phyloP scores from a whole-genome alignment of 2,329 filamentous ascomycete species.

The Aspergillus vadensis region DNA sequence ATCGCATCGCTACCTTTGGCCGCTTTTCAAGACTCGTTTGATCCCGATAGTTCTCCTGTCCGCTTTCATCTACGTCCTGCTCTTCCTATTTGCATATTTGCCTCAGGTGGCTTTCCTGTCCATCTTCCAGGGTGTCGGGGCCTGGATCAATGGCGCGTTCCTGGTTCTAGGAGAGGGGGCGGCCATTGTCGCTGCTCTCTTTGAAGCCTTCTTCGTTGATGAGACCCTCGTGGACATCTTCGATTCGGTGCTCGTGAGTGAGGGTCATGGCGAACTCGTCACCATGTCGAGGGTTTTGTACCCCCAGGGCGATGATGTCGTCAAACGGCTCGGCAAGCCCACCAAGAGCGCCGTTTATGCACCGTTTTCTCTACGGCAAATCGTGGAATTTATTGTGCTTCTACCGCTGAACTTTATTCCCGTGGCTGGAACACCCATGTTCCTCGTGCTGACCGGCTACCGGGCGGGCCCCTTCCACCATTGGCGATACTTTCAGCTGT shows the following conservation, averaged over 20 bases:
- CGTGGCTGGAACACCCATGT: constrained; percentile 77
- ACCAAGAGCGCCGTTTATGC: constrained; percentile 75
- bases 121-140: constrained; percentile 81
- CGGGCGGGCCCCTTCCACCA: constrained; percentile 86
- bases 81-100: constrained; percentile 86
- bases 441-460: constrained; percentile 84
- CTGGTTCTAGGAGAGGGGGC: constrained; percentile 72
- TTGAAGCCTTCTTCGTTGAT: constrained; percentile 80
- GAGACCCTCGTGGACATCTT: constrained; percentile 80
- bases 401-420: constrained; percentile 87
- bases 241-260: constrained; percentile 78
- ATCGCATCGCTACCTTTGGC: constrained; percentile 76
- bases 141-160: constrained; percentile 88
- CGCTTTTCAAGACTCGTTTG: constrained; percentile 74
- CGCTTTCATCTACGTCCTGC: constrained; percentile 75
- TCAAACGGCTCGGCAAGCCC: constrained; percentile 80
- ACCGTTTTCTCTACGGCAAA: constrained; percentile 89
- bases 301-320: constrained; percentile 68
- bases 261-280: constrained; percentile 70
- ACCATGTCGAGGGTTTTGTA: constrained; percentile 66
- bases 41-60: constrained; percentile 82
- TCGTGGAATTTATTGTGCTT: constrained; percentile 76
- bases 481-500: constrained; percentile 84
- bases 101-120: constrained; percentile 87
- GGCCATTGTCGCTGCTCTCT: constrained; percentile 64